Percentiles rank a stretch among this genome's conserved stretches.
phyloP scores from a whole-genome alignment of 2,329 filamentous ascomycete genomes.

The Penicillium sp. region DNA sequence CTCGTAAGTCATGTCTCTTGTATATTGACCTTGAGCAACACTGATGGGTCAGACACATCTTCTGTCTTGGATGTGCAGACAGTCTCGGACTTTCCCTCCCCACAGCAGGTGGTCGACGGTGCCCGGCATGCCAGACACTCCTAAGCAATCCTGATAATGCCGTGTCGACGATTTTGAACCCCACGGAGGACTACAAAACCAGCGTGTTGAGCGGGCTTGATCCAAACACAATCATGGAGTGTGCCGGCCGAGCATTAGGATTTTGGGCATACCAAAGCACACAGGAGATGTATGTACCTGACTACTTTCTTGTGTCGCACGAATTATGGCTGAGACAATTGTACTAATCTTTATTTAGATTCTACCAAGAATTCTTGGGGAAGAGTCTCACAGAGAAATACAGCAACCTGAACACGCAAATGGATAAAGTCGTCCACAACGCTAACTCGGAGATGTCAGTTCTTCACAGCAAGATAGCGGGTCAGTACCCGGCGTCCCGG shows the following conservation, averaged over 20 bases:
- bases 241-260: conserved; percentile 70
- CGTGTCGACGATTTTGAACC: conserved; percentile 68
- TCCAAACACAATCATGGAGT: conserved; percentile 81
- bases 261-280: conserved; percentile 87
- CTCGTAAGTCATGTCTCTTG: conserved; percentile 55
- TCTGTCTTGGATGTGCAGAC: conserved; percentile 73
- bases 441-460: conserved; percentile 69
- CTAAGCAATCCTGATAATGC: conserved; percentile 73
- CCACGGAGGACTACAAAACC: conserved; percentile 86
- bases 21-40: background rate
- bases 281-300: conserved; percentile 67
- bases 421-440: conserved; percentile 72
- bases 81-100: conserved; percentile 60
- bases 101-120: conserved; percentile 55
- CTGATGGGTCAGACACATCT: conserved; percentile 66
- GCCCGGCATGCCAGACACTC: conserved; percentile 71
- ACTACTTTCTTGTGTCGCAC: background rate
- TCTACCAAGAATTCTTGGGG: conserved; percentile 73
- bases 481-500: conserved; percentile 43
- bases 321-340: too few relatives aligned
- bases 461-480: conserved; percentile 63
- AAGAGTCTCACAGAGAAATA: conserved; percentile 73
- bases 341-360: conserved; percentile 43
- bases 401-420: conserved; percentile 58
- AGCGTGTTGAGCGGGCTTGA: conserved; percentile 79